Base-by-base conservation (phyloP, 164 flowering plant species). In the Chimonanthus salicifolius region DNA sequence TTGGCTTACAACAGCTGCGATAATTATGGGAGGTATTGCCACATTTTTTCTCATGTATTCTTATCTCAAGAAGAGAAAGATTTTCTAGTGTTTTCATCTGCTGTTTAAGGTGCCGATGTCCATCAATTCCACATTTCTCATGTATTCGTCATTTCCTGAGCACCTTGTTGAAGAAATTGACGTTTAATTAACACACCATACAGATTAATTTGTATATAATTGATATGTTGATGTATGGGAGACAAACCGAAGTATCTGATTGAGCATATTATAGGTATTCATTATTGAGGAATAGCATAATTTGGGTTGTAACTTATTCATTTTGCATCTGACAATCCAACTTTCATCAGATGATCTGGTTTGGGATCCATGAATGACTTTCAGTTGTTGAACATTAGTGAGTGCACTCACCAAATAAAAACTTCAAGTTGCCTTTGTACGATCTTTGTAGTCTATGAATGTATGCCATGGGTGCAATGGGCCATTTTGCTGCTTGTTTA, bases 1-100 rank as follows among this genome's bases (percentile, higher is more conserved):
- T 82, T 95, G 98, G 98, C 75, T 88, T 16, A 90, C 99, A 46
- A 93, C 99, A 44, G 89, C 83, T 44, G 98, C 94, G 46, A 93
- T 95, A 70, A 78, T 91, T 51, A 71, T 88, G 70, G 98, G 99
- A 11, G 93, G 88, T 65, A 85, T 86, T 54, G 84, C 84, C 47
- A 94, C 86, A 74, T 95, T 90, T 74, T 93, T 84, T 74, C 81
- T 93, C 4, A 84, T 90, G 96, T 89, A 91, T 72, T 80, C 78
- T 13, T 93, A 93, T 78, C 91, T 95, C 72, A 89, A 75, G 76
- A 77, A 77, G 67, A 88, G 92, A 85, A 95, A 83, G 72, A 89
- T 95, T 51, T 76, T 94, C 49, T 92, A 82, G 81, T 54, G 58
- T 33, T 50, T 13, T 47, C 20, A 5, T 9, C 49, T 45, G 44